phyloP scores from a whole-genome alignment of 2,329 filamentous ascomycete genomes.

The Aspergillus flavus region DNA sequence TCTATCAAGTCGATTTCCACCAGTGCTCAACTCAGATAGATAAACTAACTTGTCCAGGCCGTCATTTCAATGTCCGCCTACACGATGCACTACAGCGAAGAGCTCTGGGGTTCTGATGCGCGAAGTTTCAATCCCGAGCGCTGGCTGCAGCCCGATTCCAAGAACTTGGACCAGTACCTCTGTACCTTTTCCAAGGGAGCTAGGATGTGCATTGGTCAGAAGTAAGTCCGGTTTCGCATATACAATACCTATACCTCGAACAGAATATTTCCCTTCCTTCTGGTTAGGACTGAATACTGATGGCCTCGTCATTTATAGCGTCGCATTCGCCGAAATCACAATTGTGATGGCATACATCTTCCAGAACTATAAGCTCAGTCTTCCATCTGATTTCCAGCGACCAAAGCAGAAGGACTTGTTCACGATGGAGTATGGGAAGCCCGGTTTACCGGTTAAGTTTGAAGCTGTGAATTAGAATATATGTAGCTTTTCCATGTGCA shows the following conservation, averaged over 20 bases:
- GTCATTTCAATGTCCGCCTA: conserved; percentile 10
- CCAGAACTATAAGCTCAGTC: neutral
- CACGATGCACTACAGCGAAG: conserved; percentile 8
- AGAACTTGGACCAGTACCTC: conserved; percentile 1
- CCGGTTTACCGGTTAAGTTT: neutral
- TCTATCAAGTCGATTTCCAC: neutral
- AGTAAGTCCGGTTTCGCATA: neutral
- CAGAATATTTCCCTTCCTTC: neutral
- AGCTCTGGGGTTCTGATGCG: conserved; percentile 10
- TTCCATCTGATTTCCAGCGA: neutral
- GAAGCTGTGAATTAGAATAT: neutral
- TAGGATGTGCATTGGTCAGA: neutral
- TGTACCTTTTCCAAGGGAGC: neutral
- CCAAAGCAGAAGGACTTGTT: neutral
- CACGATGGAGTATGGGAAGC: neutral
- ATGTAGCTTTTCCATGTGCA: neutral
- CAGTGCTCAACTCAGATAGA: neutral
- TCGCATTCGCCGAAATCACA: neutral
- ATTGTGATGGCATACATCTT: neutral
- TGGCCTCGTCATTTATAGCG: neutral
- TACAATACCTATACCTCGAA: too few relatives aligned
- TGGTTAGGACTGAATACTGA: neutral
- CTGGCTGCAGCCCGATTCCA: conserved; percentile 5
- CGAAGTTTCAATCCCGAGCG: conserved; percentile 9
- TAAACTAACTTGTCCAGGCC: neutral